Conservation (phyloP, 1,284 basidiomycete genomes). For the Puccinia coronata region DNA sequence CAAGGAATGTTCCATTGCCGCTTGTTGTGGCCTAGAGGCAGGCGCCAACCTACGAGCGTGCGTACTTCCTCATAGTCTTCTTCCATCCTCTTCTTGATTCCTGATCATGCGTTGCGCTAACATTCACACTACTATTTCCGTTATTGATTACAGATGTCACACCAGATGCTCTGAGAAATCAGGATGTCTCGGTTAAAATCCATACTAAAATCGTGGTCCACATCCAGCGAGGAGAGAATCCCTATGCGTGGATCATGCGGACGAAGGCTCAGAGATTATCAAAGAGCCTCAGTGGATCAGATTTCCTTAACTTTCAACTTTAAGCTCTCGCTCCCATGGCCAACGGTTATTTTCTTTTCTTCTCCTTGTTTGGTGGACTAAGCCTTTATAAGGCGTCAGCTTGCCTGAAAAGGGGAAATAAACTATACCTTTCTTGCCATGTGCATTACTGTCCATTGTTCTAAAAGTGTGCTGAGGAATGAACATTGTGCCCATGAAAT, state of each 20-base stretch:
- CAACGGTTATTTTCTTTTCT: no score
- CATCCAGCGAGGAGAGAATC: neutral
- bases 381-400: no score
- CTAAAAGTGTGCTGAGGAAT: no score
- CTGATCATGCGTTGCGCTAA: neutral
- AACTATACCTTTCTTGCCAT: no score
- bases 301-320: neutral
- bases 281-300: neutral
- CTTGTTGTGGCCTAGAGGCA: conserved; percentile 8
- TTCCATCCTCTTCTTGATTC: neutral
- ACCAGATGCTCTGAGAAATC: neutral
- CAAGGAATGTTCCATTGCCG: neutral
- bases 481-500: no score
- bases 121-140: neutral
- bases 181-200: neutral
- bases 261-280: neutral
- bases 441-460: no score
- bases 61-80: no score
- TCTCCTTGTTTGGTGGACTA: no score
- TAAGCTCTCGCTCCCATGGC: neutral
- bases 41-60: neutral
- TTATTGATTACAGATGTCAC: neutral
- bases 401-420: no score
- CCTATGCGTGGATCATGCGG: neutral
- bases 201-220: neutral